Percentiles rank a stretch among this genome's conserved stretches.
phyloP scores from a whole-genome alignment of 2,329 filamentous ascomycete genomes.

The Blumeriella jaapii region DNA sequence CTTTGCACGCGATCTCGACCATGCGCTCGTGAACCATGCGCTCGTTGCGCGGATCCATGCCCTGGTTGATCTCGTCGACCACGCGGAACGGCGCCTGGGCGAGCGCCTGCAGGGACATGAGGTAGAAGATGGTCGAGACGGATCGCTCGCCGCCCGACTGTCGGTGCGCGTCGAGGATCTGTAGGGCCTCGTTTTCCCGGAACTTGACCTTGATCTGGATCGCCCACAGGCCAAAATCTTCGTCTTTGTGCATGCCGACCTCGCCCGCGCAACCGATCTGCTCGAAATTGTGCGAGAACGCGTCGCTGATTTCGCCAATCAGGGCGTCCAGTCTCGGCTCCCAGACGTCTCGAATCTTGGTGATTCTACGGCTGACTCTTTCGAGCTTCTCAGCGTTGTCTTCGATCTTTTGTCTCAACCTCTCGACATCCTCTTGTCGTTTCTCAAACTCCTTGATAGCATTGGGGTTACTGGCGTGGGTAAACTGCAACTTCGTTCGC shows the following conservation, averaged over 20 bases:
- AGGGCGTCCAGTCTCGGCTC: constrained; percentile 74
- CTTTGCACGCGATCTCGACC: constrained; percentile 90
- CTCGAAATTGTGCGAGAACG: constrained; percentile 86
- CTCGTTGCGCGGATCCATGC: constrained; percentile 98
- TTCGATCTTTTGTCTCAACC: constrained; percentile 49
- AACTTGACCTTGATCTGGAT: constrained; percentile 94
- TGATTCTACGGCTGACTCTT: constrained; percentile 45
- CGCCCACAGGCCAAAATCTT: constrained; percentile 89
- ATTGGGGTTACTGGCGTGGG: constrained; percentile 65
- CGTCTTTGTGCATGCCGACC: constrained; percentile 76
- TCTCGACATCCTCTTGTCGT: constrained; percentile 59
- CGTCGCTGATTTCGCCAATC: constrained; percentile 71
- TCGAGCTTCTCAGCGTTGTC: constrained; percentile 43
- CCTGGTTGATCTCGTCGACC: constrained; percentile 98
- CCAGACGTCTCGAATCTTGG: constrained; percentile 59
- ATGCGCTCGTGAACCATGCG: constrained; percentile 96
- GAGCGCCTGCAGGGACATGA: constrained; percentile 92
- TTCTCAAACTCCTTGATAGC: constrained; percentile 69
- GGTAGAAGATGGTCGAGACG: constrained; percentile 96
- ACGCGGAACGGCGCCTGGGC: constrained; percentile 93
- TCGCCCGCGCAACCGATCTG: constrained; percentile 92
- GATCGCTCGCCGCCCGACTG: constrained; percentile 94
- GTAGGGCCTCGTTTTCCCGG: constrained; percentile 75
- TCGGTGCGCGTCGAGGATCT: constrained; percentile 78
- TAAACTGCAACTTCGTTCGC: constrained; percentile 64